Conservation (phyloP, 768 basidiomycete genomes). For the Rhodotorula graminis region DNA sequence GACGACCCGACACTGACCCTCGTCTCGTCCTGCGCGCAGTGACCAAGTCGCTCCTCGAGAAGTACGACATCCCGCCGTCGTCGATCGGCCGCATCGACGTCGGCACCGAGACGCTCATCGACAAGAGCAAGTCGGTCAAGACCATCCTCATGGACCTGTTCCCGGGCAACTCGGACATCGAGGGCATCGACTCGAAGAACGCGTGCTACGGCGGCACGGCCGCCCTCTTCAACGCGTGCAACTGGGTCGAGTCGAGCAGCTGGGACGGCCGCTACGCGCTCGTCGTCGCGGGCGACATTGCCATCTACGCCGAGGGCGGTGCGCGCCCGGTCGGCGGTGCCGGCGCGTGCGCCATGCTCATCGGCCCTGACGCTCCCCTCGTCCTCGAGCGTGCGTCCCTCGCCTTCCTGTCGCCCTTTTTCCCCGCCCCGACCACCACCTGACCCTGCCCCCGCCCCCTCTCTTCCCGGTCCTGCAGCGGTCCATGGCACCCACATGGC, state of each 20-base stretch:
- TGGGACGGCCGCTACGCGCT: slow-evolving; percentile 99
- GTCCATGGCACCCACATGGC: slow-evolving; percentile 95
- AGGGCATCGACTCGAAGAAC: slow-evolving; percentile 98
- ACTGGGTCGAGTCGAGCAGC: slow-evolving; percentile 92
- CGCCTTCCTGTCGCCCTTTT: neutral
- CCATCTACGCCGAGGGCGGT: slow-evolving; percentile 91
- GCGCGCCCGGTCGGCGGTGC: slow-evolving; percentile 96
- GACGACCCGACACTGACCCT: no score
- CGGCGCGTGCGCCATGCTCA: slow-evolving; percentile 87
- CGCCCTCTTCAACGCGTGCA: slow-evolving; percentile 95
- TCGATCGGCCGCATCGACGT: slow-evolving; percentile 97
- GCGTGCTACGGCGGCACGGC: slow-evolving; percentile 99
- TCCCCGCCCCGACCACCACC: neutral
- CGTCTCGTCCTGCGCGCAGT: slow-evolving; percentile 53
- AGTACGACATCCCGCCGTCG: slow-evolving; percentile 91
- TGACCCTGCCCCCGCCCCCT: neutral
- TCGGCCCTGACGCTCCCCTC: slow-evolving; percentile 92
- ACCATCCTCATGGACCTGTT: slow-evolving; percentile 98
- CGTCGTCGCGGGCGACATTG: slow-evolving; percentile 93
- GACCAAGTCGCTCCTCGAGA: slow-evolving; percentile 80
- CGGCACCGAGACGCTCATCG: slow-evolving; percentile 97
- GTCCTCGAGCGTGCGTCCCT: slow-evolving; percentile 80
- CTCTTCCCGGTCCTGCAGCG: slow-evolving; percentile 53
- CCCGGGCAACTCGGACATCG: slow-evolving; percentile 88
- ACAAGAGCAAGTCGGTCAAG: slow-evolving; percentile 99